phyloP scores from a whole-genome alignment of 805 yeast genomes.

The Pachysolen tannophilus region DNA sequence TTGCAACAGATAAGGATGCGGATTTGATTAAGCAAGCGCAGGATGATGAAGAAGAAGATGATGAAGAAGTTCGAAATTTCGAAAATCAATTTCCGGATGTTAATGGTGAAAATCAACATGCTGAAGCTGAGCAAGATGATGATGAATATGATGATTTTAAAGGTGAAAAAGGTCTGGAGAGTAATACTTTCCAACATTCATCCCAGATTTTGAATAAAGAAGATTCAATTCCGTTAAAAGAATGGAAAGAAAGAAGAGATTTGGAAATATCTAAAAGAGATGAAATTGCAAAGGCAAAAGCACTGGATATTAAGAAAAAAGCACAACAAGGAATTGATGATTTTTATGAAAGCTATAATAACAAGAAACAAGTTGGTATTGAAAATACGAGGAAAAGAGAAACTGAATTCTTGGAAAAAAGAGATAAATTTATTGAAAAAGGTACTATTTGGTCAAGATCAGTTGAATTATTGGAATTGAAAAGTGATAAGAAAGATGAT shows the following conservation, averaged over 20 bases:
- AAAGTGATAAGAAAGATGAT: conserved; percentile 36
- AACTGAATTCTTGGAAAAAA: conserved; percentile 59
- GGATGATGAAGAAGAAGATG: conserved; percentile 31
- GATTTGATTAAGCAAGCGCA: conserved; percentile 34
- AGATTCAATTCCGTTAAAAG: conserved; percentile 53
- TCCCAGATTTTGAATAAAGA: conserved; percentile 23
- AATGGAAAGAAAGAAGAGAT: conserved; percentile 79
- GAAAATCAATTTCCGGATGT: conserved; percentile 61
- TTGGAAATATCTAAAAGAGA: conserved; percentile 78
- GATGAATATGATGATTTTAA: conserved; percentile 37
- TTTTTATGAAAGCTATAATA: conserved; percentile 85
- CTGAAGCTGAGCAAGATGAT: conserved; percentile 11
- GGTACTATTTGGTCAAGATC: conserved; percentile 52
- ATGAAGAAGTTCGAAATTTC: conserved; percentile 46
- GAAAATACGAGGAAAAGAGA: conserved; percentile 61
- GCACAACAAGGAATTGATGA: conserved; percentile 85
- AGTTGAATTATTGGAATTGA: conserved; percentile 32
- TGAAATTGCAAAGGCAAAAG: conserved; percentile 53
- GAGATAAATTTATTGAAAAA: conserved; percentile 54
- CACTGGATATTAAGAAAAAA: conserved; percentile 57
- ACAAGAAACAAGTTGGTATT: conserved; percentile 65
- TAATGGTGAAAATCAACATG: conserved; percentile 21
- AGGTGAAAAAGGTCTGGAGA: conserved; percentile 32
- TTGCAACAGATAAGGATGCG: conserved; percentile 55
- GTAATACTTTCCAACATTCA: conserved; percentile 16